These are phyloP conservation scores for Oxalis stricta DNA, from an alignment of 441 rosid species.

Conservation along the genomic window DNA sequence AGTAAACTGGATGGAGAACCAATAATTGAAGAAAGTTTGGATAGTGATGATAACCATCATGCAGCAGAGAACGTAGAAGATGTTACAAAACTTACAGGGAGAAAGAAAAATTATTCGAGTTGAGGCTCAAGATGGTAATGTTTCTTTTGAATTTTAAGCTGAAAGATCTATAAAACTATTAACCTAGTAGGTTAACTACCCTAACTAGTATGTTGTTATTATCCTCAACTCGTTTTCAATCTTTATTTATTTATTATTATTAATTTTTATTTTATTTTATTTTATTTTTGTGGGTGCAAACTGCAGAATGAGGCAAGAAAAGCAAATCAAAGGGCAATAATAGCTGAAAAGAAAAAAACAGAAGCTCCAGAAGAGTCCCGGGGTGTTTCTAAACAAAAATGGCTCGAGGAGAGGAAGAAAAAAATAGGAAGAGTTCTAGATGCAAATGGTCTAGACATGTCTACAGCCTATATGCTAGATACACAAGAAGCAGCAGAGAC, in stretches of 20 bases:
- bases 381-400: conserved; percentile 85
- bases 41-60: conserved; percentile 20
- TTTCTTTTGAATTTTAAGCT: neutral
- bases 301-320: conserved; percentile 76
- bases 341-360: conserved; percentile 79
- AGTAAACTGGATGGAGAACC: conserved; percentile 22
- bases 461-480: conserved; percentile 68
- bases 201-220: no score
- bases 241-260: neutral
- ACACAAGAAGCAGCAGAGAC: conserved; percentile 82
- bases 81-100: conserved; percentile 67
- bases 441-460: conserved; percentile 86
- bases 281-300: conserved; percentile 1
- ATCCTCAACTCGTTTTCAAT: no score
- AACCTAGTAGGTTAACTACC: no score
- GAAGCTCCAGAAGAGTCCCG: conserved; percentile 73
- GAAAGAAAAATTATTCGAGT: conserved; percentile 66
- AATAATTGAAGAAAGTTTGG: conserved; percentile 27
- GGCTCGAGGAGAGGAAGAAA: conserved; percentile 81
- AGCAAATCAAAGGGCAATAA: conserved; percentile 79
- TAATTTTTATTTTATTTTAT: neutral
- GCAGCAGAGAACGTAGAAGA: conserved; percentile 28
- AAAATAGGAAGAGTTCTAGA: conserved; percentile 82
- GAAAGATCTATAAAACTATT: no score
- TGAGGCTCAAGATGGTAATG: conserved; percentile 81